Evolutionary conservation across 2,329 filamentous ascomycete species (phyloP).

Genomic region (Botrytis medusae): DNA sequence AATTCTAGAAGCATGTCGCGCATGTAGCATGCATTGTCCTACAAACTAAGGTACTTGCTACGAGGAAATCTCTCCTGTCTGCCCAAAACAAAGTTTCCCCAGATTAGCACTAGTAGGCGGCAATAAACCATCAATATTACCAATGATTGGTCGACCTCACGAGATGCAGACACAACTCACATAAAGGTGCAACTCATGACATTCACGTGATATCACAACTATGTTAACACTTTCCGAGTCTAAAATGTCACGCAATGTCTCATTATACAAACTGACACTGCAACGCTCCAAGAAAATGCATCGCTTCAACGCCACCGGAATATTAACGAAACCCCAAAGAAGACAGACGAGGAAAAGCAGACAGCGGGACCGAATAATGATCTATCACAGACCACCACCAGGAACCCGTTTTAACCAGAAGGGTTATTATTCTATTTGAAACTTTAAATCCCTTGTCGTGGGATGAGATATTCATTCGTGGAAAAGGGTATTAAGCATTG

Average conservation of each 20-base stretch:
- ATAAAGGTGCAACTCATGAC: not conserved
- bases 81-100: not conserved
- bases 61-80: not conserved
- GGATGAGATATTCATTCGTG: not conserved
- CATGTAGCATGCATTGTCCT: not conserved
- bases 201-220: conserved; percentile 1
- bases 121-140: not conserved
- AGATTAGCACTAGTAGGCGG: not conserved
- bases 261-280: not conserved
- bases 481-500: not conserved
- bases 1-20: not conserved
- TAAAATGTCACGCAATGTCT: not conserved
- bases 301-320: conserved; percentile 6
- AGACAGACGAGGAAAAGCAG: conserved; percentile 6
- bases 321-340: conserved; percentile 2
- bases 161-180: not conserved
- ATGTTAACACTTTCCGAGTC: not conserved
- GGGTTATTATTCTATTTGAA: not conserved
- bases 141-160: conserved; percentile 2
- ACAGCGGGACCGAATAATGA: not conserved
- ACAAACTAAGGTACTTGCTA: not conserved
- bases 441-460: not conserved
- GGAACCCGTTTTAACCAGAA: not conserved
- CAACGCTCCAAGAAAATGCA: not conserved
- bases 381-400: not conserved